phyloP scores from a whole-genome alignment of 495 filamentous ascomycete species.

The Bathelium albidoporum region DNA sequence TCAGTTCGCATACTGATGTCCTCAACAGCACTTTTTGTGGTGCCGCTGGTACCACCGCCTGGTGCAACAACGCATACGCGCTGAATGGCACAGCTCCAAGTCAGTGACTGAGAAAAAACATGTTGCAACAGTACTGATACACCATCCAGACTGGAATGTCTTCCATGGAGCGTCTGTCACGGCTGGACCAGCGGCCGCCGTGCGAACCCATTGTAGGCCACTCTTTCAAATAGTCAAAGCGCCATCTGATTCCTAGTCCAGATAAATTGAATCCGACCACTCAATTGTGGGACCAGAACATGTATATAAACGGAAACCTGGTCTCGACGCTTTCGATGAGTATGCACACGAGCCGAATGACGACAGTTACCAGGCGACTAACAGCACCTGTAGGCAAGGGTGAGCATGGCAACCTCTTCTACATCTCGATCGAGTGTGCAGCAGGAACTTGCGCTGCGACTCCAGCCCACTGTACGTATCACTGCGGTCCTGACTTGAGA shows the following conservation, averaged over 20 bases:
- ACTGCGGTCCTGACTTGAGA: neutral
- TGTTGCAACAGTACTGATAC: neutral
- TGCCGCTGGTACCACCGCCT: conserved; percentile 2
- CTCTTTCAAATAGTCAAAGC: neutral
- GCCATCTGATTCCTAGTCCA: neutral
- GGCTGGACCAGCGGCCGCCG: neutral
- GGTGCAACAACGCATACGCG: neutral
- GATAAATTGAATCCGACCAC: conserved; percentile 1
- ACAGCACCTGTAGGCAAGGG: neutral
- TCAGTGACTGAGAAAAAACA: neutral
- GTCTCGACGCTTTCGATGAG: conserved; percentile 1
- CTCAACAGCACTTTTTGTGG: neutral
- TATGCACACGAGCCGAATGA: neutral
- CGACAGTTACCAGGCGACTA: neutral
- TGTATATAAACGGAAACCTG: neutral
- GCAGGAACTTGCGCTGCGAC: neutral
- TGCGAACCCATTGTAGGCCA: neutral
- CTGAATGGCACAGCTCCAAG: neutral
- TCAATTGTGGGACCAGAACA: conserved; percentile 2
- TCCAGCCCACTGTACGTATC: neutral
- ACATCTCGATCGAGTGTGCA: conserved; percentile 2
- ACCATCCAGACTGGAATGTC: neutral
- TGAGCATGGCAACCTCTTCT: conserved; percentile 3
- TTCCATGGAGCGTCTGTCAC: neutral
- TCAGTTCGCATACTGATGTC: neutral